Evolutionary conservation across 495 filamentous ascomycete species (phyloP).

Genomic region (Lichenothelia convexa): DNA sequence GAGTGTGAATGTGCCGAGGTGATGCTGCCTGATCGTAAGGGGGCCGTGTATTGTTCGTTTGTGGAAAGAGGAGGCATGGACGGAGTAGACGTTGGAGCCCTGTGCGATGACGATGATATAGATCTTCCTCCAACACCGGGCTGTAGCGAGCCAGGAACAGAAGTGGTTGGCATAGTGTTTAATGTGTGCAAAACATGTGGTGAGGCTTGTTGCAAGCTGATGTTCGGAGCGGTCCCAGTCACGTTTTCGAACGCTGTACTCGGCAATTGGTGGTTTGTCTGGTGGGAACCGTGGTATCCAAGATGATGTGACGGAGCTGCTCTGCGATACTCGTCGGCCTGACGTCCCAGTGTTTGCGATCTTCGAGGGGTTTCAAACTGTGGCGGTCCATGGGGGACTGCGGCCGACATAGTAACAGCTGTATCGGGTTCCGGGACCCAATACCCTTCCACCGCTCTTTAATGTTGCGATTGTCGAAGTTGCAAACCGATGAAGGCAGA

Average conservation of each 20-base stretch:
- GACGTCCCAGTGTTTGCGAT: constrained; percentile 30
- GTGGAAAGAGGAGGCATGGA: constrained; percentile 40
- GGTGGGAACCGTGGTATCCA: constrained; percentile 16
- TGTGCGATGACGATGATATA: constrained; percentile 47
- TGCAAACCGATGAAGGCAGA: no score
- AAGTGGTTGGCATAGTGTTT: constrained; percentile 18
- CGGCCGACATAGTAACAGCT: no score
- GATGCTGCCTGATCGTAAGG: constrained; percentile 45
- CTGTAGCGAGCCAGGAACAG: constrained; percentile 35
- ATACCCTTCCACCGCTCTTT: no score
- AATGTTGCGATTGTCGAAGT: no score
- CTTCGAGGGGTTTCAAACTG: constrained; percentile 38
- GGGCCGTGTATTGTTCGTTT: constrained; percentile 41
- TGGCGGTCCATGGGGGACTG: no score
- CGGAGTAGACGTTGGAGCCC: constrained; percentile 49
- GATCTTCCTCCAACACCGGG: constrained; percentile 41
- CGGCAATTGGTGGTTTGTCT: constrained; percentile 29
- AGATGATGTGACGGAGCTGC: constrained; percentile 33
- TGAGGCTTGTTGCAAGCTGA: constrained; percentile 48
- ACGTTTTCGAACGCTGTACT: constrained; percentile 34
- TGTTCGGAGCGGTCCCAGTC: constrained; percentile 34
- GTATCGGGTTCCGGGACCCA: no score
- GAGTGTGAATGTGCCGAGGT: constrained; percentile 58
- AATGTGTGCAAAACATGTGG: constrained; percentile 38
- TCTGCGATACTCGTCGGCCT: constrained; percentile 65